Conservation (phyloP, 2,329 filamentous ascomycete genomes). For the Apiospora koreana region DNA sequence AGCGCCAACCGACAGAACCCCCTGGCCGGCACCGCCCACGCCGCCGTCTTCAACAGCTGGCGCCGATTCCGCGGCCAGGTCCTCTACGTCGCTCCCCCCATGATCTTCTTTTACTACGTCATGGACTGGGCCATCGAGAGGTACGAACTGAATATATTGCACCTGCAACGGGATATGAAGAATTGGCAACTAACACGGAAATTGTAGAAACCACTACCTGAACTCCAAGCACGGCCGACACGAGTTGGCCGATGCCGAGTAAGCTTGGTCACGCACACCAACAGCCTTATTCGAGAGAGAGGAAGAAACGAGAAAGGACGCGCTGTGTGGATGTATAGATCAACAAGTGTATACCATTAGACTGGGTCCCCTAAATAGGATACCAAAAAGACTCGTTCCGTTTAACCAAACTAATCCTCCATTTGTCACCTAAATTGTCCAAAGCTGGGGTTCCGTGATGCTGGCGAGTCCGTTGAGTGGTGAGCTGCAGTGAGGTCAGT, state of each 20-base stretch:
- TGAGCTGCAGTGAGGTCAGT: not conserved
- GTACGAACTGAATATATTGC: slow-evolving; percentile 48
- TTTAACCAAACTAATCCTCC: not conserved
- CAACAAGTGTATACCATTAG: slow-evolving; percentile 20
- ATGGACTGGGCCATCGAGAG: slow-evolving; percentile 90
- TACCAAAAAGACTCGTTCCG: slow-evolving; percentile 5
- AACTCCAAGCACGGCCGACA: slow-evolving; percentile 18
- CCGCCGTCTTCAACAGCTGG: slow-evolving; percentile 92
- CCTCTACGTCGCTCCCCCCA: slow-evolving; percentile 85
- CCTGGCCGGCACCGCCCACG: slow-evolving; percentile 72
- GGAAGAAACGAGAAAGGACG: not conserved
- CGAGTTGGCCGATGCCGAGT: slow-evolving; percentile 16
- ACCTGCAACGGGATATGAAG: not conserved
- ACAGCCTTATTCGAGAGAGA: not conserved
- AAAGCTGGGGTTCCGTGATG: not conserved
- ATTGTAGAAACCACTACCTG: slow-evolving; percentile 18
- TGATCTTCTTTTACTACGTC: slow-evolving; percentile 70
- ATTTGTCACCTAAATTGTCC: not conserved
- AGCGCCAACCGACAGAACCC: slow-evolving; percentile 87
- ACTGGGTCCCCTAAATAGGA: slow-evolving; percentile 7
- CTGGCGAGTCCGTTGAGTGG: not conserved
- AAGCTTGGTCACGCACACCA: not conserved
- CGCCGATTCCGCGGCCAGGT: slow-evolving; percentile 82
- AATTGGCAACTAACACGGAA: not conserved
- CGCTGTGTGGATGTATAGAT: slow-evolving; percentile 12